A percentile compares a stretch with the other conserved stretches of the same genome.
Evolutionary conservation across 148 eudicot genomes (phyloP).

Genomic region (Drosera capensis): DNA sequence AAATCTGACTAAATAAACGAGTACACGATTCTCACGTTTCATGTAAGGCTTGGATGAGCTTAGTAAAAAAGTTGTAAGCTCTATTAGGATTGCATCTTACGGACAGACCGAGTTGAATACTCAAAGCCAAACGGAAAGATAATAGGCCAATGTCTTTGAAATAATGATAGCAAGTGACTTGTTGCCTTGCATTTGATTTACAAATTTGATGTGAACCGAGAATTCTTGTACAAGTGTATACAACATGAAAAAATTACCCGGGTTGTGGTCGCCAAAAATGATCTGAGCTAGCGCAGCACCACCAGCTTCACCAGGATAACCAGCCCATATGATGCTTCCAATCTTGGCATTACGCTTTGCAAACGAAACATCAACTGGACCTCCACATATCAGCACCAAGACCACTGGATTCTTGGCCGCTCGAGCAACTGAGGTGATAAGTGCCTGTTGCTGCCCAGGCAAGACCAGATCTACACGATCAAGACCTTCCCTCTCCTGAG

Average conservation of each 20-base stretch:
- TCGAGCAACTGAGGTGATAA: conserved; percentile 36
- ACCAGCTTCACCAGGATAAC: conserved; percentile 88
- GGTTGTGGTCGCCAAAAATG: conserved; percentile 72
- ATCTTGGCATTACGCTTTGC: conserved; percentile 44
- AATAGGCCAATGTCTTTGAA: too few relatives aligned
- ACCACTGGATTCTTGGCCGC: conserved; percentile 70
- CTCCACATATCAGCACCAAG: conserved; percentile 63
- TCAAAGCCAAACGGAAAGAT: too few relatives aligned
- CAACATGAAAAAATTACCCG: conserved; percentile 29
- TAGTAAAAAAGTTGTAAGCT: too few relatives aligned
- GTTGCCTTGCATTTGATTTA: too few relatives aligned
- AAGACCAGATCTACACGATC: conserved; percentile 48
- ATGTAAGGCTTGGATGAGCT: too few relatives aligned
- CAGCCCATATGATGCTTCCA: conserved; percentile 84
- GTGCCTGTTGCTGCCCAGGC: conserved; percentile 54
- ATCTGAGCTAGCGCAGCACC: conserved; percentile 61
- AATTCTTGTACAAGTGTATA: too few relatives aligned
- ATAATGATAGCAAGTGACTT: too few relatives aligned
- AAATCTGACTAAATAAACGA: too few relatives aligned
- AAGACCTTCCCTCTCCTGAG: conserved; percentile 42
- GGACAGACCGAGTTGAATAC: too few relatives aligned
- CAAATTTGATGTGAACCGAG: too few relatives aligned
- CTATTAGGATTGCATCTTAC: too few relatives aligned
- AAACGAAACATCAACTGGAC: conserved; percentile 69
- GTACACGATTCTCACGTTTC: too few relatives aligned